These are phyloP conservation scores for Daldinia decipiens DNA, from an alignment of 495 filamentous ascomycete genomes.

Conservation along the genomic window DNA sequence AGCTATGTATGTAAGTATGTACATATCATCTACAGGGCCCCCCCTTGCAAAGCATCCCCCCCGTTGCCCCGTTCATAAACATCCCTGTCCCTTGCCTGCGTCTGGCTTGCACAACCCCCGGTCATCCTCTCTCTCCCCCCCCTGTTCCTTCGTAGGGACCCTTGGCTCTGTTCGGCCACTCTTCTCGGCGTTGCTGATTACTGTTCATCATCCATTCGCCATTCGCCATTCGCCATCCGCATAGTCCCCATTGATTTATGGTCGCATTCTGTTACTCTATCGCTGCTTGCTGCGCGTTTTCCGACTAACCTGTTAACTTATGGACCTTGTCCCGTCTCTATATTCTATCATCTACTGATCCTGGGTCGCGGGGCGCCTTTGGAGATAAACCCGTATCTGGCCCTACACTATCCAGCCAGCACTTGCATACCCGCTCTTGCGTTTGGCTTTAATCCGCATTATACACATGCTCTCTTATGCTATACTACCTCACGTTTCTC, in stretches of 20 bases:
- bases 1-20: constrained; percentile 2
- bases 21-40: constrained; percentile 28
- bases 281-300: constrained; percentile 41
- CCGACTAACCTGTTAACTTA: constrained; percentile 30
- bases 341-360: constrained; percentile 30
- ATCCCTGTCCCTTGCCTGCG: constrained; percentile 40
- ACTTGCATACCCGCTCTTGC: constrained; percentile 48
- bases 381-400: constrained; percentile 44
- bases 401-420: constrained; percentile 33
- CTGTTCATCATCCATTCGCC: constrained; percentile 45
- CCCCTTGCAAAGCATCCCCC: constrained; percentile 24
- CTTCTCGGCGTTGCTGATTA: constrained; percentile 46
- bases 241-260: constrained; percentile 38
- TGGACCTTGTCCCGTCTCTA: constrained; percentile 32
- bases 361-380: constrained; percentile 38
- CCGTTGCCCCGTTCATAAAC: constrained; percentile 29
- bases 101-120: constrained; percentile 43
- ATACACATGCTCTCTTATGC: constrained; percentile 24
- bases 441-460: constrained; percentile 44
- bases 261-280: constrained; percentile 45
- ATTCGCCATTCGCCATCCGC: constrained; percentile 39
- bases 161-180: constrained; percentile 42
- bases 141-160: constrained; percentile 35
- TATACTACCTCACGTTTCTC: constrained; percentile 11
- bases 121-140: constrained; percentile 21